Base-by-base conservation (phyloP, 75 land plant genomes). In the Larix kaempferi region DNA sequence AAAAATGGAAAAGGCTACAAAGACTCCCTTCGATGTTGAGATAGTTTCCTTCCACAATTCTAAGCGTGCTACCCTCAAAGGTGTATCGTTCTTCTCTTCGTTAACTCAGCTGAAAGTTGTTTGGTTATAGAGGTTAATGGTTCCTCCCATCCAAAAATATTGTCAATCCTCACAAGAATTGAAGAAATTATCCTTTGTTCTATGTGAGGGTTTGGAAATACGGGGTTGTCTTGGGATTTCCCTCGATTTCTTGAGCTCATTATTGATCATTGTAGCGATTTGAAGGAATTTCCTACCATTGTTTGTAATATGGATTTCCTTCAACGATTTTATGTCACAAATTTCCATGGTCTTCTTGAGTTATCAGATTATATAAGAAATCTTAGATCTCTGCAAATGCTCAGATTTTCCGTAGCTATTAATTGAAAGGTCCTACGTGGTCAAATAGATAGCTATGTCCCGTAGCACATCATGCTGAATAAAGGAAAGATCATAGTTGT, bases 201-300 rank as follows among this genome's bases (percentile, higher is more conserved):
- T 86, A 35, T 90, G 92, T 67, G 82, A 86, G 55, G 63, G 82
- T 19, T 74, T 27, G 0, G 56, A 22, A 4, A 19, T 66, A 72
- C 80, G 54, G 75, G 83, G 6, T 35, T 29, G 14, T 65, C 26
- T 49, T 72, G 52, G 22, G 69, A 78, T 2, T 82, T 90, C 55
- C 86, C 85, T 37, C n/a, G 54, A 12, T 84, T 90, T 29, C 58
- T 77, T 6, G 86, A 88, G 52, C 84, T 91, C 76, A 79, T 74
- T 44, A 72, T 91, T 27, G 88, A 88, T 75, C 84, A 91, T 56
- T 91, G 86, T 56, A 54, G 81, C 1, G 78, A 86, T 57, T 65
- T 91, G n/a, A 23, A 44, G 0, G 57, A 82, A 71, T 80, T 90
- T 8, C 92, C 92, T 25, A 13, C 78, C 1, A 78, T 80, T 71